phyloP scores from a whole-genome alignment of 345 rosid genomes.

The Anacardium occidentale region DNA sequence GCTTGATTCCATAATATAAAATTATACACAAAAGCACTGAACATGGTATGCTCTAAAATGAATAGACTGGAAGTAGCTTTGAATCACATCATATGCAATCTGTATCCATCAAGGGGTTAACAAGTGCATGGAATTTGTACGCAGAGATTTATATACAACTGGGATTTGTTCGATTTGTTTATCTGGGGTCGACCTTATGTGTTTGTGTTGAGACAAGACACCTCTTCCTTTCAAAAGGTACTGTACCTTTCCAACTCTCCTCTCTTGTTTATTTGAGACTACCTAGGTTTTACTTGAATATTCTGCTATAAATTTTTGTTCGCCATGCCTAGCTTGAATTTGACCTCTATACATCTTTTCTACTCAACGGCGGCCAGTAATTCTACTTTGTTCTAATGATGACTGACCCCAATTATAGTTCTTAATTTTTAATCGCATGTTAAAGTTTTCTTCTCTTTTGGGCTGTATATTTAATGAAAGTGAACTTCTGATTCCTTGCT shows the following conservation, averaged over 20 bases:
- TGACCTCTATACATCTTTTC: background rate
- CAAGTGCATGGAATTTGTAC: background rate
- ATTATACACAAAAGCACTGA: conserved; percentile 14
- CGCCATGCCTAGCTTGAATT: background rate
- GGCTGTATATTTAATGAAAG: too few relatives aligned
- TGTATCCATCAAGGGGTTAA: background rate
- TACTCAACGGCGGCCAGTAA: too few relatives aligned
- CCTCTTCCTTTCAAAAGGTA: background rate
- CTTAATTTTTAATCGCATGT: background rate
- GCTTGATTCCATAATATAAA: conserved; percentile 20
- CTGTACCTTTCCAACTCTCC: background rate
- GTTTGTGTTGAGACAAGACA: background rate
- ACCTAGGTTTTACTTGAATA: background rate
- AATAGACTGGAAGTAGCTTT: conserved; percentile 3
- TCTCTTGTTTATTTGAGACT: background rate
- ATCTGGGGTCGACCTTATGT: background rate
- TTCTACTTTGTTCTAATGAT: background rate
- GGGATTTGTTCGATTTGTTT: conserved; percentile 15
- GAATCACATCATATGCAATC: conserved; percentile 16
- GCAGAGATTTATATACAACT: background rate
- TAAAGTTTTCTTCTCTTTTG: too few relatives aligned
- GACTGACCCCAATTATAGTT: background rate
- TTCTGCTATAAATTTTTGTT: background rate
- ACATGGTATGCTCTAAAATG: conserved; percentile 14
- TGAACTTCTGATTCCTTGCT: background rate